Evolutionary conservation across 306 rosid genomes (phyloP).

Genomic region (Oemleria cerasiformis): DNA sequence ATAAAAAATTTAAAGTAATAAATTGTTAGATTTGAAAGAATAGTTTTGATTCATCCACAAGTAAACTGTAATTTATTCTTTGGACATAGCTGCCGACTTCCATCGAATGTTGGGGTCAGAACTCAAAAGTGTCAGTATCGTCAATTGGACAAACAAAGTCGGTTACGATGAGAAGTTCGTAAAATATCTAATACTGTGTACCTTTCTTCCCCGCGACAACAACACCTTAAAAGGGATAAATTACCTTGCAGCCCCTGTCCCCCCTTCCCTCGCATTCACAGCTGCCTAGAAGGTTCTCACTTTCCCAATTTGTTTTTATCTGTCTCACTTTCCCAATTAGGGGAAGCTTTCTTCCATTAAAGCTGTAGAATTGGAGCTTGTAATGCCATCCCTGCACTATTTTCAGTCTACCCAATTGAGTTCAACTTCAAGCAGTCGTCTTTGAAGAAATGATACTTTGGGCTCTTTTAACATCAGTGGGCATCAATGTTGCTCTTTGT

Average conservation of each 20-base stretch:
- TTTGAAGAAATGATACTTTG: constrained; percentile 60
- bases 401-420: not conserved
- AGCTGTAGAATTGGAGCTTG: not conserved
- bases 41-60: no score
- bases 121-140: not conserved
- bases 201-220: not conserved
- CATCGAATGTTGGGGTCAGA: no score
- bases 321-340: not conserved
- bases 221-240: not conserved
- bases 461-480: constrained; percentile 78
- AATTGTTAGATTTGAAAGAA: no score
- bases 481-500: constrained; percentile 77
- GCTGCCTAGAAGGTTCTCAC: not conserved
- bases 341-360: not conserved
- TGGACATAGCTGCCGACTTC: no score
- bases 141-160: not conserved
- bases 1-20: no score
- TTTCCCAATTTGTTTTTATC: no score
- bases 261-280: not conserved
- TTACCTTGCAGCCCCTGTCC: not conserved
- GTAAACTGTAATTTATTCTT: no score
- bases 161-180: not conserved
- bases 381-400: not conserved
- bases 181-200: not conserved
- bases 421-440: not conserved